These are phyloP conservation scores for Erodium maritimum DNA, from an alignment of 345 rosid species.

Conservation along the genomic window DNA sequence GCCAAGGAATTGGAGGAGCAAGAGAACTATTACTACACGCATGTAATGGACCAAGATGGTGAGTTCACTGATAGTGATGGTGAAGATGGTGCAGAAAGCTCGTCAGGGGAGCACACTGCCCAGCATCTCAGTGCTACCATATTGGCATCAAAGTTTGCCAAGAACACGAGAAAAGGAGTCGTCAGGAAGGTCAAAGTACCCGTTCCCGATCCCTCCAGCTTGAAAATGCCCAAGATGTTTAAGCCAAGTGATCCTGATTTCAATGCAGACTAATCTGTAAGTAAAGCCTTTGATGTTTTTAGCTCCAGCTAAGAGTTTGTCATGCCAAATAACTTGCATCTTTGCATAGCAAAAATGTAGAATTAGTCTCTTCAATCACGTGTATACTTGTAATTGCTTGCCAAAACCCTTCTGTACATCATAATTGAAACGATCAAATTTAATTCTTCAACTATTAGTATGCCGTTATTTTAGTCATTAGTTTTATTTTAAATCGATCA, in stretches of 20 bases:
- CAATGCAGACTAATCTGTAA: constrained; percentile 11
- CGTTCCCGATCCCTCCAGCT: constrained; percentile 33
- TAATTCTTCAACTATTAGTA: no score
- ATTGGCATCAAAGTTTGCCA: constrained; percentile 61
- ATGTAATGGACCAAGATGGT: constrained; percentile 9
- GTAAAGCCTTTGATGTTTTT: neutral
- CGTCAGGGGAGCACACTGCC: constrained; percentile 11
- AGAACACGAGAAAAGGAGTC: constrained; percentile 41
- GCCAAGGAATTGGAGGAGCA: constrained; percentile 54
- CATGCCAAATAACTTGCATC: no score
- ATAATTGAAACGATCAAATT: no score
- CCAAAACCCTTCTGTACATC: no score
- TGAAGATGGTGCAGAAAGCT: constrained; percentile 1
- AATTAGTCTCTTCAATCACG: no score
- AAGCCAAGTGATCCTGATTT: constrained; percentile 79
- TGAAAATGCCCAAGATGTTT: constrained; percentile 81
- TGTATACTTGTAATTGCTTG: no score
- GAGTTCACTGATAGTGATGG: neutral
- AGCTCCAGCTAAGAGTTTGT: neutral
- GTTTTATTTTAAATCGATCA: no score
- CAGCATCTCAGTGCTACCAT: constrained; percentile 44
- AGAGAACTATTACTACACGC: constrained; percentile 26
- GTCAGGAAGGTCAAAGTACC: constrained; percentile 24
- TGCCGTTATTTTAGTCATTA: no score
- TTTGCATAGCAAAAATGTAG: no score